Percentiles rank a stretch among this genome's conserved stretches.
Conservation (phyloP, 177 flowering plant species). For the Vitis hybrid region DNA sequence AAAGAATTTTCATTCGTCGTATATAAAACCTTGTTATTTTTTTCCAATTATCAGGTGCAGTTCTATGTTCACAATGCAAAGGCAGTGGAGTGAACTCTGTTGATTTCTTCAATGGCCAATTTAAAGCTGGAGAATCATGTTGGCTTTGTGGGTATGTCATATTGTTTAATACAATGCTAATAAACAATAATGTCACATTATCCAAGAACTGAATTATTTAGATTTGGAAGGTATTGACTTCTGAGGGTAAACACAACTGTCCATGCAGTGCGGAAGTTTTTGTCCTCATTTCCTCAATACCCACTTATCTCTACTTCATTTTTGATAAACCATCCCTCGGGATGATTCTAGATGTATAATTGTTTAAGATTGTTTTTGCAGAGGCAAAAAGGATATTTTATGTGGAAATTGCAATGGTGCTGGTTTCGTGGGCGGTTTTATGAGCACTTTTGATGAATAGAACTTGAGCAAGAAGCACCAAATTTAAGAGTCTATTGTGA, state of each 20-base stretch:
- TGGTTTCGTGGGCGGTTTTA: constrained; percentile 41
- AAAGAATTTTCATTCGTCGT: no score
- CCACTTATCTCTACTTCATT: no score
- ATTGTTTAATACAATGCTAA: no score
- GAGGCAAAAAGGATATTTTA: constrained; percentile 34
- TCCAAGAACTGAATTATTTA: no score
- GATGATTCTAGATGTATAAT: background rate
- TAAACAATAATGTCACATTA: no score
- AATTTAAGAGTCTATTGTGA: no score
- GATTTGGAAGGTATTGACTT: no score
- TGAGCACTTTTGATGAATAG: constrained; percentile 36
- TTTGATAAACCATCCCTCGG: no score
- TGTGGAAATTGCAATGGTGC: constrained; percentile 46
- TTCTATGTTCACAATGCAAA: constrained; percentile 29
- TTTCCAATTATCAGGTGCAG: constrained; percentile 20
- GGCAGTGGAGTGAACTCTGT: constrained; percentile 30
- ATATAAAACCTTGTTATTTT: background rate
- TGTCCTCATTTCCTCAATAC: no score
- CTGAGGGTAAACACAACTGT: no score
- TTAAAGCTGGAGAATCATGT: constrained; percentile 27
- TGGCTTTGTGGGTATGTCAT: constrained; percentile 32
- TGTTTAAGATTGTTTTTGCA: constrained; percentile 5
- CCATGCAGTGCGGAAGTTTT: no score
- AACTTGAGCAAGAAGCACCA: background rate
- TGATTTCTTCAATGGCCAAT: constrained; percentile 27